Base-by-base conservation (phyloP, 306 rosid species). In the Canavalia ensiformis region DNA sequence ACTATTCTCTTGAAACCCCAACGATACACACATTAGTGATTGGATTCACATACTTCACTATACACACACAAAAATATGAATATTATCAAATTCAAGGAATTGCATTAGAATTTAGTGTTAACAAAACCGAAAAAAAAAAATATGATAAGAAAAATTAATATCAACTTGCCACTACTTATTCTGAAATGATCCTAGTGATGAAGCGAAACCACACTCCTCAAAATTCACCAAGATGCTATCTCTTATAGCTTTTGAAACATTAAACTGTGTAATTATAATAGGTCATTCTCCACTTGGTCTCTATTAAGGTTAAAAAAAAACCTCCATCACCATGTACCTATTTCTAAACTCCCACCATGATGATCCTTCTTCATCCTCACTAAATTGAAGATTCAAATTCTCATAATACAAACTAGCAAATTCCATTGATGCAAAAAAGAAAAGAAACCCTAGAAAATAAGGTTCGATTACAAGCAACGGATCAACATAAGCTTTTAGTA, bases 151-250 rank as follows among this genome's bases (percentile, higher is more conserved):
- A 72, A 11, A 76, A 73, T 46, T n/a, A 31, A 5, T 1, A 4
- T n/a, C 6, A 8, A 46, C 34, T 35, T 7, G 49, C 63, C 58
- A 57, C 74, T 52, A 44, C 85, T 65, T 49, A 90, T 98, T 92
- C 52, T 87, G 96, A 51, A 88, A 88, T 13, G 98, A 90, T 81
- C 92, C 97, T n/a, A 87, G 68, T 2, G 94, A 82, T 0, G 90
- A 88, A 81, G 94, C 96, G 81, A 93, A 85, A 84, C 98, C 99
- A 78, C 98, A 91, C 88, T 91, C 94, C 54, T 97, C 97, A 72
- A 91, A 93, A 83, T 93, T 93, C 28, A 87, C 81, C 56, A 90
- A 90, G 74, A 90, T 85, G 88, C 90, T 92, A 8, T 92, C 97
- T 84, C 78, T 90, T 58, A 93, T 85, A 33, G 92, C 94, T 66